Conservation (phyloP, 257 asterid genomes). For the Solanum etuberosum region DNA sequence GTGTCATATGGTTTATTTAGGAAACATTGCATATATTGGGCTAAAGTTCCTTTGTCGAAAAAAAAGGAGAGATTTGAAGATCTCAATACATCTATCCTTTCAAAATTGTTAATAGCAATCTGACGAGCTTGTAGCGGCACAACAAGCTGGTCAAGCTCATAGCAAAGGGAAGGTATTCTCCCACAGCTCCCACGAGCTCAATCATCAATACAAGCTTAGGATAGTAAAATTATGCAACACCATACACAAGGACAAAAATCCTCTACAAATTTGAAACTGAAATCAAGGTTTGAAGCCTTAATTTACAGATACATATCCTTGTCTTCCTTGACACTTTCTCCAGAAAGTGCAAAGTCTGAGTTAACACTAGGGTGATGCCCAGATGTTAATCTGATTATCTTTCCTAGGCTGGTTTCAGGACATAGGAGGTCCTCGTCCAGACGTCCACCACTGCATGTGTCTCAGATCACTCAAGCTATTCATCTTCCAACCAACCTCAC, state of each 20-base stretch:
- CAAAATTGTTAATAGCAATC: neutral
- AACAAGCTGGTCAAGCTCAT: neutral
- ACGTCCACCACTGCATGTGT: neutral
- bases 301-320: neutral
- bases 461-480: neutral
- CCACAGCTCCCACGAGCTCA: neutral
- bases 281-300: neutral
- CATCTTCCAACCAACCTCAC: neutral
- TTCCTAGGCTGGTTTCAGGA: neutral
- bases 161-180: neutral
- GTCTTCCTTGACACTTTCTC: neutral
- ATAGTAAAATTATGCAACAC: neutral
- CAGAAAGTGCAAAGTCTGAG: neutral
- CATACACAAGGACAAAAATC: neutral
- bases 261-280: neutral
- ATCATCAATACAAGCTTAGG: neutral
- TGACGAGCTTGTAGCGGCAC: neutral
- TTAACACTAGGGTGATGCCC: neutral
- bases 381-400: neutral
- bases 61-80: neutral
- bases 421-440: neutral
- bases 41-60: neutral
- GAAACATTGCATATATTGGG: neutral
- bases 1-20: neutral
- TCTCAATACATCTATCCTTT: neutral